phyloP scores from a whole-genome alignment of 352 stramenopile genomes.

The Pythium utonaiense region DNA sequence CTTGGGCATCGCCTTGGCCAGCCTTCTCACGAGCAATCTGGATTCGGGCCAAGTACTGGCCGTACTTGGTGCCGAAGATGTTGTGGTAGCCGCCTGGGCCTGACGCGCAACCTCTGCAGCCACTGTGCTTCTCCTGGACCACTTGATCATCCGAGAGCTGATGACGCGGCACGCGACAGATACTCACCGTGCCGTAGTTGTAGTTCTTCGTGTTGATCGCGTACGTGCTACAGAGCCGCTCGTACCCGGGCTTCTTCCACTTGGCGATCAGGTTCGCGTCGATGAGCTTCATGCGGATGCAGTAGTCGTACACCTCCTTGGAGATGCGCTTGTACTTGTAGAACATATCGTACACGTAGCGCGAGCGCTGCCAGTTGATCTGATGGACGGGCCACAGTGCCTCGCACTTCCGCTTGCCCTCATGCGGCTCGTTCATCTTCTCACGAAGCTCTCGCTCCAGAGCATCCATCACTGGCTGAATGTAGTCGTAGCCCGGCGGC shows the following conservation, averaged over 20 bases:
- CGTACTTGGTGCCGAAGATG: conserved; percentile 99
- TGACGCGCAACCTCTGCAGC: conserved; percentile 96
- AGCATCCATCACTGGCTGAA: conserved; percentile 94
- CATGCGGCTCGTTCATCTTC: conserved; percentile 97
- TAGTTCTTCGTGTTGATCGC: conserved; percentile 99
- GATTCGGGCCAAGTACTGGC: conserved; percentile 96
- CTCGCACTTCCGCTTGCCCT: conserved; percentile 97
- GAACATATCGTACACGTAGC: conserved; percentile 99
- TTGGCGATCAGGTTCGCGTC: conserved; percentile 98
- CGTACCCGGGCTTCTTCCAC: conserved; percentile 99
- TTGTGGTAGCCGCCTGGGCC: conserved; percentile 92
- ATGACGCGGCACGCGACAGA: conserved; percentile 96
- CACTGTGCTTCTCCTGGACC: conserved; percentile 92
- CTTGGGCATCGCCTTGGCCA: conserved; percentile 27
- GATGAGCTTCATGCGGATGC: conserved; percentile 91
- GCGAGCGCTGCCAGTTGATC: conserved; percentile 98
- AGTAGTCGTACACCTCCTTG: conserved; percentile 98
- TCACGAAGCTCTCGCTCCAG: conserved; percentile 97
- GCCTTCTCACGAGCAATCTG: conserved; percentile 91
- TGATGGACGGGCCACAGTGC: conserved; percentile 98
- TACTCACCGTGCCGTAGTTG: conserved; percentile 98
- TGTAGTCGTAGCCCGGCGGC: conserved; percentile 93
- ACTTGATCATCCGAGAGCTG: conserved; percentile 89
- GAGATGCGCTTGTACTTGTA: conserved; percentile 96
- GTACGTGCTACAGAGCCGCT: conserved; percentile 97